Conservation (phyloP, 2,329 filamentous ascomycete genomes). For the Microcyclosporella mali region DNA sequence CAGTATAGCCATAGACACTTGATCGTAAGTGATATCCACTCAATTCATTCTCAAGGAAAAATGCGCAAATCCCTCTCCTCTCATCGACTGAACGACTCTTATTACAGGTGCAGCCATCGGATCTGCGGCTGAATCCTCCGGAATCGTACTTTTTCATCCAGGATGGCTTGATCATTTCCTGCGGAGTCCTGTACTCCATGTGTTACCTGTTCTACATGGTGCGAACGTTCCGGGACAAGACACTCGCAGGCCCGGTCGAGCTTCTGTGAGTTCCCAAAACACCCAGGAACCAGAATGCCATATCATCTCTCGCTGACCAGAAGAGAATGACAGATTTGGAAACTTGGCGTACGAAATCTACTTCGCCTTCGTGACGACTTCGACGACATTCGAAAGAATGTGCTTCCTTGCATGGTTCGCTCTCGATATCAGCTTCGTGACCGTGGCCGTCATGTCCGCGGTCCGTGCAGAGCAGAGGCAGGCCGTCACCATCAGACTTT, state of each 20-base stretch:
- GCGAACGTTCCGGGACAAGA: constrained; percentile 33
- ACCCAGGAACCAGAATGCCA: too few relatives aligned
- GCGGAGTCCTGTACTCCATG: constrained; percentile 36
- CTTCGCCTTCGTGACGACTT: constrained; percentile 35
- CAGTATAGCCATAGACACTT: constrained; percentile 32
- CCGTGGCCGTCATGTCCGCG: constrained; percentile 29
- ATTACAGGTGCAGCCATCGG: constrained; percentile 44
- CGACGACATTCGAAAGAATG: constrained; percentile 29
- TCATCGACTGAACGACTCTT: too few relatives aligned
- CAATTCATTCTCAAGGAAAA: too few relatives aligned
- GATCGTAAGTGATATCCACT: constrained; percentile 25
- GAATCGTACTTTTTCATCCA: constrained; percentile 38
- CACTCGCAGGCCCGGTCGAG: constrained; percentile 29
- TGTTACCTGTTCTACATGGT: constrained; percentile 39
- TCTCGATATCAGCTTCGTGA: constrained; percentile 33
- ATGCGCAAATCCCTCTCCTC: too few relatives aligned
- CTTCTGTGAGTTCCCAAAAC: constrained; percentile 20
- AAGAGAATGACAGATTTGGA: constrained; percentile 5
- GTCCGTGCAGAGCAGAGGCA: constrained; percentile 23
- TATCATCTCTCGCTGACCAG: neutral
- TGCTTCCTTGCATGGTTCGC: constrained; percentile 37
- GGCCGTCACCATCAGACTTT: constrained; percentile 22
- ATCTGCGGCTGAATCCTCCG: constrained; percentile 35
- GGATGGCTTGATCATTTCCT: constrained; percentile 37
- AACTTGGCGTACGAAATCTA: constrained; percentile 38